phyloP scores from a whole-genome alignment of 148 eudicot species.

The Rhododendron simsii region DNA sequence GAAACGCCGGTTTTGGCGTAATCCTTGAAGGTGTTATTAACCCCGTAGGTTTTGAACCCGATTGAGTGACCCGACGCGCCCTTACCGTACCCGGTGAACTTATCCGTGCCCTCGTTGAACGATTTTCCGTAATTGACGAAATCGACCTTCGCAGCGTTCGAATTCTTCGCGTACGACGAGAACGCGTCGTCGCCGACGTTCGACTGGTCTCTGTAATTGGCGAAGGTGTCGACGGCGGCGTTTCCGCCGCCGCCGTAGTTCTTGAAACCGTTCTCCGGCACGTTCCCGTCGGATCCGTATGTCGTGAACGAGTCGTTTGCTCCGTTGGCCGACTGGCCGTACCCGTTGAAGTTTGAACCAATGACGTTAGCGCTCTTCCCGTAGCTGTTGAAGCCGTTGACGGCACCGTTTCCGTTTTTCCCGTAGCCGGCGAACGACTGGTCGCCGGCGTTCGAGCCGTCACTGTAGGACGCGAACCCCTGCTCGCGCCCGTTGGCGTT shows the following conservation, averaged over 20 bases:
- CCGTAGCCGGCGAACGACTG: conserved; percentile 42
- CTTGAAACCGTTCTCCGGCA: conserved; percentile 33
- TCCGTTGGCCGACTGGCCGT: conserved; percentile 26
- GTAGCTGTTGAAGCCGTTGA: conserved; percentile 20
- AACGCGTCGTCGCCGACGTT: conserved; percentile 50
- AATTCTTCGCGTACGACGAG: conserved; percentile 32
- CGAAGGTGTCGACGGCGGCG: conserved; percentile 26
- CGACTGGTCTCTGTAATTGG: conserved; percentile 35
- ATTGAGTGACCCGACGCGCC: conserved; percentile 21
- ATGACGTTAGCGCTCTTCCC: conserved; percentile 32
- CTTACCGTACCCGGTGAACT: conserved; percentile 44
- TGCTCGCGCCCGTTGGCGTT: conserved; percentile 34
- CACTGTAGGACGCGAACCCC: conserved; percentile 29
- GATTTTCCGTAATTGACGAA: conserved; percentile 32
- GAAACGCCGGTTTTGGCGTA: conserved; percentile 31
- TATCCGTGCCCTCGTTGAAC: conserved; percentile 37
- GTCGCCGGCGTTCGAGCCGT: conserved; percentile 33
- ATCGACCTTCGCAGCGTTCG: conserved; percentile 30
- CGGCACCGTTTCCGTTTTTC: conserved; percentile 33
- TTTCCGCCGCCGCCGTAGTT: conserved; percentile 34
- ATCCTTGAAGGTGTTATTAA: conserved; percentile 29
- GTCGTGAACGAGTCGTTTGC: conserved; percentile 32
- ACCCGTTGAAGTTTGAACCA: conserved; percentile 28
- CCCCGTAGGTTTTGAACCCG: conserved; percentile 35
- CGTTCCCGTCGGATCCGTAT: conserved; percentile 35